Conservation (phyloP, 345 rosid genomes). For the Acer campestre region DNA sequence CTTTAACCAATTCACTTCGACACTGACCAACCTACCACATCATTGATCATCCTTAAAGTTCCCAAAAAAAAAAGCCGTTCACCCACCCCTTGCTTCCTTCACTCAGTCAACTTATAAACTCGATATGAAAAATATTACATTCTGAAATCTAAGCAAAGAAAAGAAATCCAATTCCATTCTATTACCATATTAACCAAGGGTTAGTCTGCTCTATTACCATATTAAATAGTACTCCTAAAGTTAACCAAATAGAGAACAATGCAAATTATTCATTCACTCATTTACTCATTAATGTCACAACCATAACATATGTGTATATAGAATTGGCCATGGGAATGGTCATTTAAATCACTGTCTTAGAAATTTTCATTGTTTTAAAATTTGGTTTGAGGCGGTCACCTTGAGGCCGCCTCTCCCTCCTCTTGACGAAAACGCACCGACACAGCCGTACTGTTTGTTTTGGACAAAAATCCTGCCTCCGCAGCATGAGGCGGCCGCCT, state of each 20-base stretch:
- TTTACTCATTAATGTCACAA: not conserved
- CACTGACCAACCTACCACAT: not conserved
- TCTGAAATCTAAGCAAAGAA: not conserved
- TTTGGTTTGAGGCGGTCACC: too few species aligned
- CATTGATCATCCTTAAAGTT: not conserved
- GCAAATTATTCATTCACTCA: not conserved
- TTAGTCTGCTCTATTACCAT: not conserved
- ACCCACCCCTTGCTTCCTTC: not conserved
- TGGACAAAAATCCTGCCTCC: too few species aligned
- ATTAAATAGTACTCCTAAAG: not conserved
- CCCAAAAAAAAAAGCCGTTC: not conserved
- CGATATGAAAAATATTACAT: conserved; percentile 1
- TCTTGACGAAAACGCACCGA: too few species aligned
- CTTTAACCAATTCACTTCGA: not conserved
- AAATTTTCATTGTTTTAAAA: too few species aligned
- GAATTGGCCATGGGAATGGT: not conserved
- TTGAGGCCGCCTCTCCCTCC: too few species aligned
- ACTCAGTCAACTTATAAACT: not conserved
- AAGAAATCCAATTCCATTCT: not conserved
- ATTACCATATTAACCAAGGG: not conserved
- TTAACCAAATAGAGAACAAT: not conserved
- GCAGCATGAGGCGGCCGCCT: too few species aligned
- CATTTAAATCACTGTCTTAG: not conserved
- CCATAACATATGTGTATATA: not conserved
- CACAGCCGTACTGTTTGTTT: too few species aligned